Base-by-base conservation (phyloP, 2,329 filamentous ascomycete species). In the Myriosclerotinia scirpicola region DNA sequence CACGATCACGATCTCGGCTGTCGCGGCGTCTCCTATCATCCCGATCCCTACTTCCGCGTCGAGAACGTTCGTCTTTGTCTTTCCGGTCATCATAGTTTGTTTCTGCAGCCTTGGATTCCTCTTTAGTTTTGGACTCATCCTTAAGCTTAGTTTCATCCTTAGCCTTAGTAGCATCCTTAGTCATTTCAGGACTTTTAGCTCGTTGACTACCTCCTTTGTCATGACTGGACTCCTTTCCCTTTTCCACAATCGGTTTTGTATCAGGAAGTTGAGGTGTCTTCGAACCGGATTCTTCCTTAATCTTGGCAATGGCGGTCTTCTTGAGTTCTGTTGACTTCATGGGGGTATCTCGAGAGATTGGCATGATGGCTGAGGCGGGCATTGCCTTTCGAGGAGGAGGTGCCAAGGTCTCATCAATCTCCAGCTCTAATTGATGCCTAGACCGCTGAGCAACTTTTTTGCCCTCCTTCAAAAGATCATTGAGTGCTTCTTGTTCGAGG, bases 401-500 rank as follows among this genome's bases (percentile, higher is more conserved):
- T 26, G 75, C 74, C 34, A 77, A 67, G 26, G 68, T 71, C 42
- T 75, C 70, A 61, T 77, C 76, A 36, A 77, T 65, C 56, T 76
- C 75, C n/a, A 74, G 61, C 53, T 77, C 76, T 50, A 75, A 38
- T 67, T 75, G 72, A 69, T 76, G 72, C 67, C 75, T 71, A 46
- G 74, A 73, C 54, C 72, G 70, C 64, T 74, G 72, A 17, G 74
- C 70, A 30, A 73, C 67, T 36, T 69, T 69, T 46, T 75, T 74
- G 26, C 75, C 70, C 67, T 77, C 76, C 30, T 75, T 75, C n/a
- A 77, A 54, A 26, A 77, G 71, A 69, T 76, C 71, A 59, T 74
- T 72, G 15, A 77, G 66, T 54, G 76, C 76, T 69, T 77, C 76
- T 60, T 76, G 72, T 62, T 77, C 75, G 20, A 77, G 66, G 34